Base-by-base conservation (phyloP, 495 filamentous ascomycete species). In the Neurospora sp. region DNA sequence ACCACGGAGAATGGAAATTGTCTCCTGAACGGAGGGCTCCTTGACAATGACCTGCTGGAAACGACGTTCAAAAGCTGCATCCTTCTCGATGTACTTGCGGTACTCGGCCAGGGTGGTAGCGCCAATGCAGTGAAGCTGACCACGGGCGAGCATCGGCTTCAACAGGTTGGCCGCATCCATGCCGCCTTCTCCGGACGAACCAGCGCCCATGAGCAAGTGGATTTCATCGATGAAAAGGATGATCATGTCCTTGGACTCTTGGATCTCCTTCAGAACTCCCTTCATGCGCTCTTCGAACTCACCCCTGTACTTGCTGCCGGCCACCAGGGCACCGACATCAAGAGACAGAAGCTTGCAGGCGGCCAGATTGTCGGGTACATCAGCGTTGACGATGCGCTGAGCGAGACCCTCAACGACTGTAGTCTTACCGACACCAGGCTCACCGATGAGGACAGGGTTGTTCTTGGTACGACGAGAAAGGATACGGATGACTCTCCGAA, bases 221-320 rank as follows among this genome's bases (percentile, higher is more conserved):
- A 99, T 99, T 78, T 99, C 96, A 78, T 99, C 96, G 74, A 99
- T 94, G 76, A 99, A 99, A 39, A 99, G 89, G 68, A 99, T 90
- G 72, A 99, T 97, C 85, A 93, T 97, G 38, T 99, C 94, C 79
- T 95, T 94, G n/a, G 94, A 94, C 70, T 98, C 92, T 71, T 94
- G 88, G 69, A 99, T 97, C 79, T 99, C 96, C 80, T 98, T 98
- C 71, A 99, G 84, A 20, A 99, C 94, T 14, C 96, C 93, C 86
- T 99, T 99, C 94, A 99, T 97, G 73, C 96, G 88, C 84, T 99
- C 96, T 80, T 99, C 96, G 76, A 99, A 99, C 81, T 99, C 96
- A 80, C 96, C 96, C 68, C 96, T 88, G 85, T 95, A 99, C 81
- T 99, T 99, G 87, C 94, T 97, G 71, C 96, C 96, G 37, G 96